Conservation (phyloP, 2,329 filamentous ascomycete genomes). For the Botrytis porri region DNA sequence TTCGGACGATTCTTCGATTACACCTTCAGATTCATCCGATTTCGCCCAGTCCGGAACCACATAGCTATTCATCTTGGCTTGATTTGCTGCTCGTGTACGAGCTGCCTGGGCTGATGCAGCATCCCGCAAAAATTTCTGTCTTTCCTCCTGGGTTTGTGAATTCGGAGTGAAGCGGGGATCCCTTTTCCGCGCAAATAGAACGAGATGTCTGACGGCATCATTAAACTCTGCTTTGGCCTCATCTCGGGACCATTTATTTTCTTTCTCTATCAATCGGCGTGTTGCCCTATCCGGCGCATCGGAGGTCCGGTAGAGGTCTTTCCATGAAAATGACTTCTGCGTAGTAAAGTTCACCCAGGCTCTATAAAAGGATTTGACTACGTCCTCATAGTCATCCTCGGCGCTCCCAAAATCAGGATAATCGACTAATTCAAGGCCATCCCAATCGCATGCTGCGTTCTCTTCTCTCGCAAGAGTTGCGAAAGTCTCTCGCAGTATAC, state of each 20-base stretch:
- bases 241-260: constrained; percentile 82
- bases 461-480: constrained; percentile 79
- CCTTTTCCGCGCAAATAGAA: constrained; percentile 85
- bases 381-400: constrained; percentile 70
- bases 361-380: constrained; percentile 78
- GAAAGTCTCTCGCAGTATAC: constrained; percentile 73
- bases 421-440: constrained; percentile 55
- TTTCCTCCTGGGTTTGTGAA: constrained; percentile 72
- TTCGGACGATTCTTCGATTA: constrained; percentile 54
- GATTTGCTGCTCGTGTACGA: constrained; percentile 75
- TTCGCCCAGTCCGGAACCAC: constrained; percentile 76
- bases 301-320: constrained; percentile 75
- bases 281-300: constrained; percentile 84
- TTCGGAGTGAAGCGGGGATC: constrained; percentile 82
- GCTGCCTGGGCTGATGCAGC: constrained; percentile 82
- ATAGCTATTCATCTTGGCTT: constrained; percentile 64
- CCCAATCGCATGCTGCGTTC: constrained; percentile 67
- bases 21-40: constrained; percentile 51
- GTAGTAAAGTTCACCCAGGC: constrained; percentile 81
- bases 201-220: constrained; percentile 80
- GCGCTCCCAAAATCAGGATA: constrained; percentile 83
- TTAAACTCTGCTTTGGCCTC: constrained; percentile 86
- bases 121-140: constrained; percentile 73
- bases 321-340: constrained; percentile 83
- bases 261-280: constrained; percentile 87